A percentile compares a stretch with the other conserved stretches of the same genome.
Evolutionary conservation across 1,284 basidiomycete genomes (phyloP).

Genomic region (Puccinia brachypodii): DNA sequence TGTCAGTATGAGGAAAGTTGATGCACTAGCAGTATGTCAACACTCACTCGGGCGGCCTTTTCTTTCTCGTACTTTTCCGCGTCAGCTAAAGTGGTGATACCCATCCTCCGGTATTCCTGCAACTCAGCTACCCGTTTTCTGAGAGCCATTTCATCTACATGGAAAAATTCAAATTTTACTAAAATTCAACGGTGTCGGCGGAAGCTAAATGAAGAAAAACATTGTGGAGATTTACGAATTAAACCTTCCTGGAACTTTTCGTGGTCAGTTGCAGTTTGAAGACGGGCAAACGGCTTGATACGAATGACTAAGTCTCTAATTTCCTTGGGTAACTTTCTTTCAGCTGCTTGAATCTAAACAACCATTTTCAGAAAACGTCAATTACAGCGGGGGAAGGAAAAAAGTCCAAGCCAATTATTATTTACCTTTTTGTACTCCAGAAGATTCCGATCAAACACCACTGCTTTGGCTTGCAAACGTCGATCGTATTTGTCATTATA

Average conservation of each 20-base stretch:
- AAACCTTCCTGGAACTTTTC: constrained; percentile 85
- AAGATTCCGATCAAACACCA: constrained; percentile 88
- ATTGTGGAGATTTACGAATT: constrained; percentile 68
- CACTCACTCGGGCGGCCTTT: constrained; percentile 68
- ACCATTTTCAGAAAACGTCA: not conserved
- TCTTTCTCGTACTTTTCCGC: constrained; percentile 82
- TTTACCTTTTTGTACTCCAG: constrained; percentile 88
- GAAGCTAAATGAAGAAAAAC: too few species aligned
- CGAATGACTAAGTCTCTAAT: constrained; percentile 87
- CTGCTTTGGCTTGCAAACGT: constrained; percentile 78
- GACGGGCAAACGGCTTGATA: constrained; percentile 83
- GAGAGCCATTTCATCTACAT: constrained; percentile 75
- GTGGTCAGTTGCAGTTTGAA: constrained; percentile 89
- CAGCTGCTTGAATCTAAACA: constrained; percentile 76
- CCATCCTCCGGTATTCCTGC: constrained; percentile 80
- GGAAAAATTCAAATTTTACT: not conserved
- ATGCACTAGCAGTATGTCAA: not conserved
- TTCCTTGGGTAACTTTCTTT: constrained; percentile 85
- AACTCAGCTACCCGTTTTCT: constrained; percentile 82
- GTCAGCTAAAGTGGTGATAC: constrained; percentile 76
- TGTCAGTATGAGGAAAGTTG: constrained; percentile 54
- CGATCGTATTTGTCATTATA: constrained; percentile 90
- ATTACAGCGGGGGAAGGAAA: not conserved
- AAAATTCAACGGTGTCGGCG: not conserved
- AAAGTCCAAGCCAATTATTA: not conserved